A percentile compares a stretch with the other conserved stretches of the same genome.
Conservation (phyloP, 2,329 filamentous ascomycete genomes). For the Aspergillus sp. region DNA sequence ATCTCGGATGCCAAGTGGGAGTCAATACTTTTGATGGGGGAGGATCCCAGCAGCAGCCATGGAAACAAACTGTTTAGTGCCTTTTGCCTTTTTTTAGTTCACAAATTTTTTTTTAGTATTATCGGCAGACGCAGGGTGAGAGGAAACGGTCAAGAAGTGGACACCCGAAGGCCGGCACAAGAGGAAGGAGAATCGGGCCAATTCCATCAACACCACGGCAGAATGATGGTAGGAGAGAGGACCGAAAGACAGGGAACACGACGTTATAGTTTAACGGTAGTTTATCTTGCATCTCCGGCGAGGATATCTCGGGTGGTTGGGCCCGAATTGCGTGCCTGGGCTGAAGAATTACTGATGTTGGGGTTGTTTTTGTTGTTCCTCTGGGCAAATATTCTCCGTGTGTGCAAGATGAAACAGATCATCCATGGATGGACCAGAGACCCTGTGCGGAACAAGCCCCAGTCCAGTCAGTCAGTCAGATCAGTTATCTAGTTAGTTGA, state of each 20-base stretch:
- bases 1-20: background rate
- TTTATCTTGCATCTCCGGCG: background rate
- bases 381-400: background rate
- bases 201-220: too few species aligned
- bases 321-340: background rate
- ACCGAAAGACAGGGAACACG: background rate
- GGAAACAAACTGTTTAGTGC: too few species aligned
- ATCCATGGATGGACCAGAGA: background rate
- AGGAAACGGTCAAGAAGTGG: too few species aligned
- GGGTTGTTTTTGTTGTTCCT: background rate
- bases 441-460: background rate
- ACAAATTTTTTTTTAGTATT: too few species aligned
- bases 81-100: too few species aligned
- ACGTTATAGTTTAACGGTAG: slow-evolving; percentile 1
- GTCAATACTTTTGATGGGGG: background rate
- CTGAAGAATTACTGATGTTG: background rate
- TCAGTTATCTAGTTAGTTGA: too few species aligned
- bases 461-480: background rate
- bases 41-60: background rate
- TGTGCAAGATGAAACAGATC: background rate
- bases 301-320: background rate
- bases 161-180: too few species aligned
- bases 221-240: too few species aligned
- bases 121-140: too few species aligned
- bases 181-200: too few species aligned